phyloP scores from a whole-genome alignment of 306 rosid species.

The Aeschynomene evenia region DNA sequence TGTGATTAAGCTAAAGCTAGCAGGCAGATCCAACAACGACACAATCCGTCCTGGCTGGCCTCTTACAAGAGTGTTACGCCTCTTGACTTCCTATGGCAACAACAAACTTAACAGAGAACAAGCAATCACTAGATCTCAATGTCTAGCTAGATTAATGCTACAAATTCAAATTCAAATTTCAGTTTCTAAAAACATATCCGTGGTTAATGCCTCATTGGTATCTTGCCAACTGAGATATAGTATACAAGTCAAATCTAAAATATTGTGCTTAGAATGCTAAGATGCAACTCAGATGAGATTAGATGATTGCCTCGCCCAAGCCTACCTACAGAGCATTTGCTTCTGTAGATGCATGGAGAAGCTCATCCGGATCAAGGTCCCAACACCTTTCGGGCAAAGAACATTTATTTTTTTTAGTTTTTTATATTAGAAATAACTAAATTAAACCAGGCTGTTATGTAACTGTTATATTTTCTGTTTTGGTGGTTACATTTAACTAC shows the following conservation, averaged over 20 bases:
- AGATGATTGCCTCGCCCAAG: constrained; percentile 33
- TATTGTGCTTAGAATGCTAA: constrained; percentile 57
- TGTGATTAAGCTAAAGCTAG: neutral
- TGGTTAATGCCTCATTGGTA: constrained; percentile 57
- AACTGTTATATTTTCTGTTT: no score
- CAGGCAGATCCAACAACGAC: constrained; percentile 25
- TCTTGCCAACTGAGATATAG: constrained; percentile 65
- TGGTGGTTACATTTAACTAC: no score
- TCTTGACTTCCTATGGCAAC: constrained; percentile 19
- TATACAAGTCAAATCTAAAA: constrained; percentile 89
- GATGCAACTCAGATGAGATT: constrained; percentile 38
- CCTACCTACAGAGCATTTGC: constrained; percentile 38
- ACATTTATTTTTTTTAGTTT: no score
- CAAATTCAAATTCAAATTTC: no score
- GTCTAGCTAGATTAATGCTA: constrained; percentile 46
- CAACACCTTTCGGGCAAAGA: constrained; percentile 78
- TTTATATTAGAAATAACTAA: no score
- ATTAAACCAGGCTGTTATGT: no score
- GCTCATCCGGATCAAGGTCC: constrained; percentile 96
- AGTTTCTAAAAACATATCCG: constrained; percentile 60
- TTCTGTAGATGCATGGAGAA: constrained; percentile 67
- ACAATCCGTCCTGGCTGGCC: constrained; percentile 34
- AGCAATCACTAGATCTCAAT: constrained; percentile 45
- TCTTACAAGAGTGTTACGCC: constrained; percentile 37
- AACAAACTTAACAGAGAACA: constrained; percentile 39